These are phyloP conservation scores for Termitomyces sp. DNA, from an alignment of 768 basidiomycete species.

Conservation along the genomic window DNA sequence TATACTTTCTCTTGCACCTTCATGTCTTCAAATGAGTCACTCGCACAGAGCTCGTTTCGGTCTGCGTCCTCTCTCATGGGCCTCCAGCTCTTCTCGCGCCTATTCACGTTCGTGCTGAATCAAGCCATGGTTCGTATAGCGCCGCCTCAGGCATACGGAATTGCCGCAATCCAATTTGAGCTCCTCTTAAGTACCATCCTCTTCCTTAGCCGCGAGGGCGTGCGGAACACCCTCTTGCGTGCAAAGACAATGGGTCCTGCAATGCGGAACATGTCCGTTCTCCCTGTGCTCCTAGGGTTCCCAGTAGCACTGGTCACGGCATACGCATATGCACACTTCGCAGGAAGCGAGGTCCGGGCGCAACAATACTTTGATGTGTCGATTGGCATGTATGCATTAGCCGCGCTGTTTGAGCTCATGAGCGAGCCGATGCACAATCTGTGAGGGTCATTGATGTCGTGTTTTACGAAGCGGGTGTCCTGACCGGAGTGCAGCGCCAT, in stretches of 20 bases:
- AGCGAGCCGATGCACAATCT: conserved; percentile 80
- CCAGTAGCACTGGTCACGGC: conserved; percentile 54
- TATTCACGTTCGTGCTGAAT: conserved; percentile 86
- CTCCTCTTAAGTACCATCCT: conserved; percentile 84
- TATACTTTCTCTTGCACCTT: not conserved
- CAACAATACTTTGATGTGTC: conserved; percentile 66
- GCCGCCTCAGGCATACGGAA: conserved; percentile 82
- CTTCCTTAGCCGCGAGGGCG: conserved; percentile 90
- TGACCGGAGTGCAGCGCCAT: conserved; percentile 44
- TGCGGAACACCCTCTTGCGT: conserved; percentile 83
- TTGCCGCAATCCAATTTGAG: conserved; percentile 92
- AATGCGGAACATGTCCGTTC: conserved; percentile 43
- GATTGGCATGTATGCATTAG: conserved; percentile 63
- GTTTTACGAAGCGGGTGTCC: conserved; percentile 4
- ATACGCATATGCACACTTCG: conserved; percentile 46
- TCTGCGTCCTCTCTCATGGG: conserved; percentile 67
- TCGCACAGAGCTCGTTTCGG: conserved; percentile 31
- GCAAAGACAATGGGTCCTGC: conserved; percentile 22
- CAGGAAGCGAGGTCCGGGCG: conserved; percentile 44
- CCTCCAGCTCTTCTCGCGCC: conserved; percentile 79
- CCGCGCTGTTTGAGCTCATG: conserved; percentile 72
- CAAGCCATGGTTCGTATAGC: conserved; percentile 81
- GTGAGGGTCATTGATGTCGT: conserved; percentile 28
- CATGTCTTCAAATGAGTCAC: conserved; percentile 15
- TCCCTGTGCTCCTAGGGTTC: conserved; percentile 67